Percentiles rank a stretch among this genome's conserved stretches.
Conservation (phyloP, 768 basidiomycete genomes). For the Gloeostereum incarnatum region DNA sequence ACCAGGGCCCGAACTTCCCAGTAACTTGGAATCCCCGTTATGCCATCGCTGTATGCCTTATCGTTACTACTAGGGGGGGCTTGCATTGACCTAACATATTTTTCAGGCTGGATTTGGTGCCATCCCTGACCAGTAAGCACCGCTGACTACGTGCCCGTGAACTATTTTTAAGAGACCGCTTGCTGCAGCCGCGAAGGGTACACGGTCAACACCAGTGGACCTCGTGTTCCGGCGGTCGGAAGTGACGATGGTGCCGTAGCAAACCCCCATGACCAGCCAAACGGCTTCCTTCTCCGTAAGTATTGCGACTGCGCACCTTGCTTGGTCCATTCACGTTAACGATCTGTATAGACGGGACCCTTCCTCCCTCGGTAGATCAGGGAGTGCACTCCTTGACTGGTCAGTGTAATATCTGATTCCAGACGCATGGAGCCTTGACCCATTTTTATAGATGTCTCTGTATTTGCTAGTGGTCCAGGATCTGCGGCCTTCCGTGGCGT, state of each 20-base stretch:
- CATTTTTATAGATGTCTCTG: slow-evolving; percentile 25
- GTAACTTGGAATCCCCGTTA: slow-evolving; percentile 36
- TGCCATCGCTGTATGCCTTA: slow-evolving; percentile 20
- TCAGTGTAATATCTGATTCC: slow-evolving; percentile 7
- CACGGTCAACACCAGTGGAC: slow-evolving; percentile 21
- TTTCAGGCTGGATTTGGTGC: slow-evolving; percentile 27
- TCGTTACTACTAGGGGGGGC: not conserved
- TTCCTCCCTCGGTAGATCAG: slow-evolving; percentile 22
- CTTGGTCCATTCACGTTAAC: no score
- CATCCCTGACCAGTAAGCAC: slow-evolving; percentile 29
- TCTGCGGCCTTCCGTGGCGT: slow-evolving; percentile 31
- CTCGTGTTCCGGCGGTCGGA: slow-evolving; percentile 25
- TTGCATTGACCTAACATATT: not conserved
- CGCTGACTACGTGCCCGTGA: not conserved
- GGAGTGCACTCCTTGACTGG: slow-evolving; percentile 33
- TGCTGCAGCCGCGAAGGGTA: slow-evolving; percentile 24
- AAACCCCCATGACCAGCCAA: slow-evolving; percentile 25
- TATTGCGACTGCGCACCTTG: no score
- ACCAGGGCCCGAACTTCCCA: slow-evolving; percentile 34
- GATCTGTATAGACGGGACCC: slow-evolving; percentile 21
- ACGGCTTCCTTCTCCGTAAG: slow-evolving; percentile 24
- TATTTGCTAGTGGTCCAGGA: slow-evolving; percentile 34
- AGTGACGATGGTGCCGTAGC: slow-evolving; percentile 15
- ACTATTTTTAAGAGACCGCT: not conserved
- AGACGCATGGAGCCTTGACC: slow-evolving; percentile 1